A percentile compares a stretch with the other conserved stretches of the same genome.
These are phyloP conservation scores for Alternaria alternata DNA, from an alignment of 2,329 filamentous ascomycete genomes.

Conservation along the genomic window DNA sequence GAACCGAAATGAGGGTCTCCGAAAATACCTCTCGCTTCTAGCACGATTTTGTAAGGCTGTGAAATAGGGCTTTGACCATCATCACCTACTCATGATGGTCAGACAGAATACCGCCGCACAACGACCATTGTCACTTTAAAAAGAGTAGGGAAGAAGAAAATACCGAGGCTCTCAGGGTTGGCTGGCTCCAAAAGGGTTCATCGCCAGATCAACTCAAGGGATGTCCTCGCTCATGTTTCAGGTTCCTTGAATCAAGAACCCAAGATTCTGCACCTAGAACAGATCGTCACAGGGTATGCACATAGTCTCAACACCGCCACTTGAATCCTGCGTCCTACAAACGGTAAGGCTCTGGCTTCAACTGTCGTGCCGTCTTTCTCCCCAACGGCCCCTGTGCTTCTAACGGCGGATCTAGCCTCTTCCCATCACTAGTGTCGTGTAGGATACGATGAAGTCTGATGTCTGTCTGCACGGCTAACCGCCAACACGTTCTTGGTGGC, in stretches of 20 bases:
- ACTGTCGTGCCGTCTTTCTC: slow-evolving; percentile 16
- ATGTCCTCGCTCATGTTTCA: slow-evolving; percentile 12
- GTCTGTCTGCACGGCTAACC: slow-evolving; percentile 18
- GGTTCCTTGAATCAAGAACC: slow-evolving; percentile 2
- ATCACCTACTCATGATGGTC: not conserved
- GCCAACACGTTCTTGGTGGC: slow-evolving; percentile 18
- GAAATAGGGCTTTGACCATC: not conserved
- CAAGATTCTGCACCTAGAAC: slow-evolving; percentile 13
- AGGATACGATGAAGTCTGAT: slow-evolving; percentile 21
- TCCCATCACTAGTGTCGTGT: slow-evolving; percentile 18
- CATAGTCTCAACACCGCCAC: slow-evolving; percentile 4
- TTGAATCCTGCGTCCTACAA: not conserved
- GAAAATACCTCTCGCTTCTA: not conserved
- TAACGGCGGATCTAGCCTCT: slow-evolving; percentile 24
- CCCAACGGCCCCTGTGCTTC: slow-evolving; percentile 25
- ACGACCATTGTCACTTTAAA: not conserved
- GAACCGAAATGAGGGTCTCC: slow-evolving; percentile 12
- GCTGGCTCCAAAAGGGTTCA: not conserved
- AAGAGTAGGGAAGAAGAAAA: not conserved
- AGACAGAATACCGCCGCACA: not conserved
- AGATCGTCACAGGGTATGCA: slow-evolving; percentile 9
- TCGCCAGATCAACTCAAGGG: slow-evolving; percentile 1
- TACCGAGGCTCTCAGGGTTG: not conserved
- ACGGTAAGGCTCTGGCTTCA: slow-evolving; percentile 4
- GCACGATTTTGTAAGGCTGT: not conserved